Base-by-base conservation (phyloP, 192 early-diverging fungal genomes). In the Phlyctochytrium arcticum region DNA sequence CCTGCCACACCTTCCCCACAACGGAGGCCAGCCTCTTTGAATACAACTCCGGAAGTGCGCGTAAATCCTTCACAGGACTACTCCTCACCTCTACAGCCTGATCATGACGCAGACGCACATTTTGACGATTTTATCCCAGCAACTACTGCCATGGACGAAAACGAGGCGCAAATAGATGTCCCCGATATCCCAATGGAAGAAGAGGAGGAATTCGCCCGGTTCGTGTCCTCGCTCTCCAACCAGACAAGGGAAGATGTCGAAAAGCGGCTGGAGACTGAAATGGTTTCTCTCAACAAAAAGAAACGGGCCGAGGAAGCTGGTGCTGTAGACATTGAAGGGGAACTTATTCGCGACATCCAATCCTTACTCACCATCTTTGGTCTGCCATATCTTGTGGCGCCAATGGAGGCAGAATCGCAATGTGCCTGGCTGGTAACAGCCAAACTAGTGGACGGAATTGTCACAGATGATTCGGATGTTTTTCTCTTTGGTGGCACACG, bases 391-490 rank as follows among this genome's bases (percentile, higher is more conserved):
- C 78, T 98, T 36, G 82, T 85, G 0, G 90, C 95, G 26, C 94
- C 97, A 0, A 91, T 91, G 88, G 97, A 99, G 78, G 97, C 97
- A 4, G 97, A 99, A 70, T 90, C 93, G 5, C 95, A 99, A 75
- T 99, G 97, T 57, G 97, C 97, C 4, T 79, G 34, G 19, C 60
- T 85, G 17, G 9, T 53, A 17, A 27, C 54, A 4, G 67, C 79
- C 33, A 62, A 69, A 3, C 75, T 96, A 19, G 93, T 96, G 0
- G 93, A 99, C 61, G 97, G 94, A 0, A 94, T 98, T 51, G 81
- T 98, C 35, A 97, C 95, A 0, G 97, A 99, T 65, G 97, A 98
- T 58, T 92, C 91, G 15, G 97, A 99, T 68, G 92, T 95, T 5
- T 97, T 98, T 68, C 72, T 99, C 30, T 98, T 99, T 83, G 94